These are phyloP conservation scores for Mycena metata DNA, from an alignment of 768 basidiomycete species.

Conservation along the genomic window DNA sequence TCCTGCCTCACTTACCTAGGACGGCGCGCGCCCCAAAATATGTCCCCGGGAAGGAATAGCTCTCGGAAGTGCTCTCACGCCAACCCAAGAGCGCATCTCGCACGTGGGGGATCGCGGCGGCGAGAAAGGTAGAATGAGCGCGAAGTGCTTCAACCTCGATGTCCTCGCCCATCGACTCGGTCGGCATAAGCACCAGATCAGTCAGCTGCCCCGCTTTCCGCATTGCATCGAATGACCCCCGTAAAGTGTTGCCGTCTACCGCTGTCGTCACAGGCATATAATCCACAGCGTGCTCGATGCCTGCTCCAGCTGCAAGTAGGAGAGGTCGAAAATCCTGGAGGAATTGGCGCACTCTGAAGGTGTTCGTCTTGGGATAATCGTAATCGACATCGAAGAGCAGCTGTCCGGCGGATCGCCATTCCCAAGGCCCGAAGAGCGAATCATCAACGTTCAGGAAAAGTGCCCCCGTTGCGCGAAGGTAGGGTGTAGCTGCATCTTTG, in stretches of 20 bases:
- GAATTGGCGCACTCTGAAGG: conserved; percentile 51
- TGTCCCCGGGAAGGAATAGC: conserved; percentile 35
- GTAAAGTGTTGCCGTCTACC: conserved; percentile 37
- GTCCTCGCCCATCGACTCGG: conserved; percentile 17
- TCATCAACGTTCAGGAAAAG: conserved; percentile 66
- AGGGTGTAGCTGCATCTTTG: conserved; percentile 32
- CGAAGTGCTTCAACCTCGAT: conserved; percentile 43
- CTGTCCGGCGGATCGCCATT: conserved; percentile 54
- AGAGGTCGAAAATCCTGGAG: conserved; percentile 50
- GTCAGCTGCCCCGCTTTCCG: conserved; percentile 48
- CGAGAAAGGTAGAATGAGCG: conserved; percentile 58
- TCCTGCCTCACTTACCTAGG: conserved; percentile 22
- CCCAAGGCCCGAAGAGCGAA: conserved; percentile 50
- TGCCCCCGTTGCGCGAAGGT: conserved; percentile 38
- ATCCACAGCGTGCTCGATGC: conserved; percentile 34
- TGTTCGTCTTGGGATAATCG: conserved; percentile 46
- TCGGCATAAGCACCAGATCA: conserved; percentile 53
- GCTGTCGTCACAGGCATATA: conserved; percentile 25
- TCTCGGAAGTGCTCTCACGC: conserved; percentile 16
- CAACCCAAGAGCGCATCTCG: conserved; percentile 29
- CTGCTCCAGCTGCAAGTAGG: conserved; percentile 48
- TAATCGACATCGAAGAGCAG: conserved; percentile 53
- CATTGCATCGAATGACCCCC: conserved; percentile 50
- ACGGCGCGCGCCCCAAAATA: conserved; percentile 38
- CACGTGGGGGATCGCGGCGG: conserved; percentile 43